A percentile compares a stretch with the other conserved stretches of the same genome.
Evolutionary conservation across 2,329 filamentous ascomycete genomes (phyloP).

Genomic region (Trichoderma atrobrunneum): DNA sequence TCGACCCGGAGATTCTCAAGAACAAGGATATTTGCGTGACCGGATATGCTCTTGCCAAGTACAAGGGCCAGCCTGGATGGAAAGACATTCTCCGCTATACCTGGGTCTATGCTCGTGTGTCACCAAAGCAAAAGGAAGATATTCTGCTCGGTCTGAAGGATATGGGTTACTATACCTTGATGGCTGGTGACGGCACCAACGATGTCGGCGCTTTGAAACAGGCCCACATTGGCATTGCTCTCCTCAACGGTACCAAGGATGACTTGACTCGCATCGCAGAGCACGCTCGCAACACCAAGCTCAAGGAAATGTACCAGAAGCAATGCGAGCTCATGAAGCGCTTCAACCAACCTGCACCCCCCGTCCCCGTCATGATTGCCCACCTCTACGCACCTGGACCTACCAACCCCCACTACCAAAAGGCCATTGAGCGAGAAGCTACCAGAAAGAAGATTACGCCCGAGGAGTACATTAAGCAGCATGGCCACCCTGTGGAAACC

Average conservation of each 20-base stretch:
- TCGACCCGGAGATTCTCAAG: slow-evolving; percentile 77
- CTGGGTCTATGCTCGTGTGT: slow-evolving; percentile 98
- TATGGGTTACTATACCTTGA: slow-evolving; percentile 94
- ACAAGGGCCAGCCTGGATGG: slow-evolving; percentile 76
- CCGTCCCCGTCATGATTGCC: slow-evolving; percentile 86
- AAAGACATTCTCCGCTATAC: slow-evolving; percentile 77
- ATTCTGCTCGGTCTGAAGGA: slow-evolving; percentile 96
- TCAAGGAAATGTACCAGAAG: slow-evolving; percentile 99
- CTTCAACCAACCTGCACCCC: slow-evolving; percentile 92
- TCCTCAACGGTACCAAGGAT: slow-evolving; percentile 90
- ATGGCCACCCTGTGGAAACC: slow-evolving; percentile 57
- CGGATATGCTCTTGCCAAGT: slow-evolving; percentile 87
- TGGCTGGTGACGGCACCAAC: slow-evolving; percentile 98
- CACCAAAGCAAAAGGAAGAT: slow-evolving; percentile 97
- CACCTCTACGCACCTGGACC: slow-evolving; percentile 92
- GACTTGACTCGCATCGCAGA: slow-evolving; percentile 90
- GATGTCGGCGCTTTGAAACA: slow-evolving; percentile 98
- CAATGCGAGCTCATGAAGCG: slow-evolving; percentile 86
- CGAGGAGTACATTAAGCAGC: slow-evolving; percentile 54
- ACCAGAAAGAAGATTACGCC: slow-evolving; percentile 69
- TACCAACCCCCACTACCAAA: slow-evolving; percentile 88
- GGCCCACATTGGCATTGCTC: slow-evolving; percentile 92
- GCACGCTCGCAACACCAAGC: slow-evolving; percentile 89
- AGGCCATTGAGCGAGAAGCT: slow-evolving; percentile 84
- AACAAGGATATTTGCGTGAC: slow-evolving; percentile 93